These are phyloP conservation scores for Sparassis latifolia DNA, from an alignment of 1,284 basidiomycete species.

Conservation along the genomic window DNA sequence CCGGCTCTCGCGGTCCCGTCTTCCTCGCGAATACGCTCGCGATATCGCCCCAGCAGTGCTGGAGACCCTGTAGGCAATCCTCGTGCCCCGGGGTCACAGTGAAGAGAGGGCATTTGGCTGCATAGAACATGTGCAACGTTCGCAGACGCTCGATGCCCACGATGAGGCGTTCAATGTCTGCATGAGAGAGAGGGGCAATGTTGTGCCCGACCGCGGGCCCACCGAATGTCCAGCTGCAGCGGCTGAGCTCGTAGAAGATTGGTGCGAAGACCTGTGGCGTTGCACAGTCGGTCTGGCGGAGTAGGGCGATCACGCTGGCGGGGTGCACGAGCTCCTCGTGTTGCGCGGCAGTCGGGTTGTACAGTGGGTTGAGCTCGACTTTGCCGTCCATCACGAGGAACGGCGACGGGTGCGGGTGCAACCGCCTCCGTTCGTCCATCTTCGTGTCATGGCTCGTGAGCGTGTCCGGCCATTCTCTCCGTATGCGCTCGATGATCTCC, in stretches of 20 bases:
- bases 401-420: slow-evolving; percentile 8
- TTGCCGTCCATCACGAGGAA: background rate
- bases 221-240: slow-evolving; percentile 19
- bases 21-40: background rate
- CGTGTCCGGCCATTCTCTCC: slow-evolving; percentile 25
- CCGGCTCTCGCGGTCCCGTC: background rate
- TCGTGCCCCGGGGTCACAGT: no score
- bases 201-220: slow-evolving; percentile 16
- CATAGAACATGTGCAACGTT: background rate
- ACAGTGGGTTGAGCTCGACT: background rate
- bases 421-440: slow-evolving; percentile 5
- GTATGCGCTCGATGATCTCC: slow-evolving; percentile 22
- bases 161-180: slow-evolving; percentile 22
- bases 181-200: slow-evolving; percentile 16
- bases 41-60: background rate
- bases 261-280: slow-evolving; percentile 16
- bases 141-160: slow-evolving; percentile 21
- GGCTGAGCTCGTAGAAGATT: slow-evolving; percentile 24
- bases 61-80: background rate
- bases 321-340: slow-evolving; percentile 16
- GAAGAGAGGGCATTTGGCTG: background rate
- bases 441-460: slow-evolving; percentile 24
- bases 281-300: slow-evolving; percentile 18
- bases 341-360: no score
- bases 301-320: slow-evolving; percentile 21